Percentiles rank a stretch among this genome's conserved stretches.
Evolutionary conservation across 805 yeast species (phyloP).

Genomic region (Candida silvicultrix): DNA sequence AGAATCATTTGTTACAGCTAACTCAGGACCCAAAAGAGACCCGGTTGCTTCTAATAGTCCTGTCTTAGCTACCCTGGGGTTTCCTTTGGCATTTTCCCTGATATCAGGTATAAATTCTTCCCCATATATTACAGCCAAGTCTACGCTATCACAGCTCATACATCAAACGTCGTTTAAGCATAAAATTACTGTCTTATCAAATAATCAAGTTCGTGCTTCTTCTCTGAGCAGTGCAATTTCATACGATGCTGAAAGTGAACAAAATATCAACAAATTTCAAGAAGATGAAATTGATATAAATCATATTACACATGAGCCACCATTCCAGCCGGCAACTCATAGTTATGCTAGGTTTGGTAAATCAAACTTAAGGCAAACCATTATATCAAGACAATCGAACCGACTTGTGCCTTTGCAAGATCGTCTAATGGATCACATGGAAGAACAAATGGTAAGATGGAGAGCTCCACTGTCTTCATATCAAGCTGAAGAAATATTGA

Average conservation of each 20-base stretch:
- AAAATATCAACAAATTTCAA: background rate
- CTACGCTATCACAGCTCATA: background rate
- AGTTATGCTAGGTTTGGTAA: constrained; percentile 12
- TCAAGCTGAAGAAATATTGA: constrained; percentile 22
- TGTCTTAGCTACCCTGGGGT: background rate
- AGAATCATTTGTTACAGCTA: background rate
- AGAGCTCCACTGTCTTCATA: constrained; percentile 24
- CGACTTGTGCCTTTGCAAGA: constrained; percentile 22
- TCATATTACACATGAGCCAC: constrained; percentile 13
- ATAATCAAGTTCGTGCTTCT: background rate
- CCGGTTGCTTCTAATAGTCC: background rate
- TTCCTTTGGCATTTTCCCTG: background rate
- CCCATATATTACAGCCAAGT: background rate
- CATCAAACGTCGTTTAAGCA: background rate
- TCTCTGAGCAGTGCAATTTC: no score
- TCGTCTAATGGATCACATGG: constrained; percentile 26
- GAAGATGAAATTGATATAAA: background rate
- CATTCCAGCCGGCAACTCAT: constrained; percentile 9
- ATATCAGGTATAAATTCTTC: background rate
- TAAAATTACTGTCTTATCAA: background rate
- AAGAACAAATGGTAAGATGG: constrained; percentile 30
- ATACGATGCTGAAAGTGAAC: background rate
- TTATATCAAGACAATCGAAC: constrained; percentile 22
- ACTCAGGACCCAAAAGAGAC: background rate
- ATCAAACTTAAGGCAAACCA: constrained; percentile 21